phyloP scores from a whole-genome alignment of 148 eudicot genomes.

The Fagopyrum esculentum region DNA sequence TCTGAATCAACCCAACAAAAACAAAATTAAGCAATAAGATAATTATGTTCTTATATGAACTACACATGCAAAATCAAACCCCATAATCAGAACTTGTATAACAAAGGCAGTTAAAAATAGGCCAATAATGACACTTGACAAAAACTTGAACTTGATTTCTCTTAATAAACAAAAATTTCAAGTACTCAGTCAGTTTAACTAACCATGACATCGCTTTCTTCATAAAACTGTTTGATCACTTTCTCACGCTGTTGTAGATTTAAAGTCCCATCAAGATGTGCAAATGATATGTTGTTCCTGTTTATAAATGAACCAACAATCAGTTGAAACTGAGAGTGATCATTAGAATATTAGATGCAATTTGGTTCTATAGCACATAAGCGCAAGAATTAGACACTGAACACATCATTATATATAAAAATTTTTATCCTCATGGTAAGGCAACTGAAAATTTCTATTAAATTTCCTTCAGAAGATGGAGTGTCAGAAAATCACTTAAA shows the following conservation, averaged over 20 bases:
- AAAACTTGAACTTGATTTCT: neutral
- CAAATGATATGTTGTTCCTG: constrained; percentile 77
- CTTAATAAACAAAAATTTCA: neutral
- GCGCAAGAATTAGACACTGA: neutral
- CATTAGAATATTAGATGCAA: neutral
- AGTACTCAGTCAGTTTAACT: constrained; percentile 14
- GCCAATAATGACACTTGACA: neutral
- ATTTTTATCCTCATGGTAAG: too few species aligned
- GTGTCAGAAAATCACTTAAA: too few species aligned
- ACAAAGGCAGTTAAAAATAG: neutral
- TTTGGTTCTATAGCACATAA: neutral
- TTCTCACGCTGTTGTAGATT: constrained; percentile 90
- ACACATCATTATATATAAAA: too few species aligned
- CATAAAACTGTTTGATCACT: constrained; percentile 88
- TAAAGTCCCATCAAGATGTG: constrained; percentile 91
- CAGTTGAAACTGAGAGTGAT: constrained; percentile 5
- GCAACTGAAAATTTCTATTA: too few species aligned
- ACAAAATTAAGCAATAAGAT: too few species aligned
- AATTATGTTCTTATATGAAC: too few species aligned
- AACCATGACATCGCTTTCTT: constrained; percentile 69
- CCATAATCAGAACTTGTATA: constrained; percentile 65
- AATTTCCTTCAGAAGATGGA: too few species aligned
- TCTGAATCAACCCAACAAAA: too few species aligned
- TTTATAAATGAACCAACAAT: neutral
- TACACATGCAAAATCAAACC: too few species aligned